Conservation (phyloP, 2,329 filamentous ascomycete genomes). For the Beauveria sp. region DNA sequence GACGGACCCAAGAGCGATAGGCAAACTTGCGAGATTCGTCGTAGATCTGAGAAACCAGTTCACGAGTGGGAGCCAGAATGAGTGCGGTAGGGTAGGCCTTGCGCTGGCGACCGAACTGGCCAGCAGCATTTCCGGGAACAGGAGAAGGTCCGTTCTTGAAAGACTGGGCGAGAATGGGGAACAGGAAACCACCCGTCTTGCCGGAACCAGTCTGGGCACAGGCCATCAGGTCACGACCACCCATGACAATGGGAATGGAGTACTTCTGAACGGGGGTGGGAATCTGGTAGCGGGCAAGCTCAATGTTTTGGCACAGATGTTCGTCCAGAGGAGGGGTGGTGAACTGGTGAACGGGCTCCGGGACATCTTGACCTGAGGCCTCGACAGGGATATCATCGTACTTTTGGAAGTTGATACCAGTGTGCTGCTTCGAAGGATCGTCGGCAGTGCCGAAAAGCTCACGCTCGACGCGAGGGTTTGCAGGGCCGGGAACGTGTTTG, state of each 20-base stretch:
- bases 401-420: conserved; percentile 99
- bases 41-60: conserved; percentile 97
- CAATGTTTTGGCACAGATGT: conserved; percentile 88
- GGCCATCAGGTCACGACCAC: conserved; percentile 96
- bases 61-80: conserved; percentile 93
- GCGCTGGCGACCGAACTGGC: conserved; percentile 83
- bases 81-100: conserved; percentile 96
- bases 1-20: conserved; percentile 97
- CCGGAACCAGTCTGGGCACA: conserved; percentile 99
- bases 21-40: conserved; percentile 97
- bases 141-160: conserved; percentile 81
- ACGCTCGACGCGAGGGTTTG: conserved; percentile 84
- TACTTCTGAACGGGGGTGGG: conserved; percentile 99
- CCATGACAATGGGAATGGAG: conserved; percentile 98
- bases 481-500: conserved; percentile 86
- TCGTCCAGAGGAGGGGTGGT: conserved; percentile 92
- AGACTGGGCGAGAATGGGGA: conserved; percentile 97
- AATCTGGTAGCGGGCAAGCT: conserved; percentile 86
- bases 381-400: conserved; percentile 99
- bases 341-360: conserved; percentile 85
- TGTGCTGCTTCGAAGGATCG: conserved; percentile 91
- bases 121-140: conserved; percentile 53
- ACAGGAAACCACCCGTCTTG: conserved; percentile 99
- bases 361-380: conserved; percentile 87
- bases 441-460: conserved; percentile 89